Base-by-base conservation (phyloP, 2,329 filamentous ascomycete species). In the Celoporthe dispersa region DNA sequence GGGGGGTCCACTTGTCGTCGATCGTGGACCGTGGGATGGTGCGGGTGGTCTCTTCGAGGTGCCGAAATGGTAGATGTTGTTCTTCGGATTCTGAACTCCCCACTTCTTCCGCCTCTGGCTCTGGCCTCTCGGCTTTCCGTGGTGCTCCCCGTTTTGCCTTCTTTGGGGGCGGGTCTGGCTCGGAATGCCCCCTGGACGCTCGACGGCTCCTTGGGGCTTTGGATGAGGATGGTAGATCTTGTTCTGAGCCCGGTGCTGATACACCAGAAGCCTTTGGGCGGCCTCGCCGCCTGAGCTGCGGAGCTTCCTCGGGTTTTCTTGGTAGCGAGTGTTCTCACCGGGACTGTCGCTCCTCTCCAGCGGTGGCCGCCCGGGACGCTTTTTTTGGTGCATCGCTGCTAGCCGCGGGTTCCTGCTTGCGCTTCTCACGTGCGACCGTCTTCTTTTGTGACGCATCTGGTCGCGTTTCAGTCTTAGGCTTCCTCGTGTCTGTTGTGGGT, bases 1-100 rank as follows among this genome's bases (percentile, higher is more conserved):
- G 83, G 7, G 87, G 82, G 2, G 83, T 81, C 91, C 91, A 94
- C 76, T 91, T 92, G 57, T 90, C 81, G 57, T 91, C 85, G 70
- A 97, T 91, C 51, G 84, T 86, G 37, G 86, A 85, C 71, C 85
- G 87, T n/a, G 89, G 87, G 59, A 93, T 82, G 57, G 82, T 82
- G 48, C 84, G 85, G 16, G 82, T 85, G 39, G 82, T 82, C 19
- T 86, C 79, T 8, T 83, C 81, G 64, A 91, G 79, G 73, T 87
- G 85, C 60, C 84, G 83, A 76, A 86, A 88, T 72, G 82, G 74
- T 9, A 75, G 69, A 2, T 74, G 72, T 59, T 60, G 55, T 35
- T 68, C 62, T 8, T 68, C 68, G 16, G 61, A 16, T 25, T 68
- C 65, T 35, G 61, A 2, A n/a, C 25, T 16, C 63, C 31, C 16